Evolutionary conservation across 2,329 filamentous ascomycete species (phyloP), one percentile per base, ranked within the genome.

Genomic region (Penicillium sp.): DNA sequence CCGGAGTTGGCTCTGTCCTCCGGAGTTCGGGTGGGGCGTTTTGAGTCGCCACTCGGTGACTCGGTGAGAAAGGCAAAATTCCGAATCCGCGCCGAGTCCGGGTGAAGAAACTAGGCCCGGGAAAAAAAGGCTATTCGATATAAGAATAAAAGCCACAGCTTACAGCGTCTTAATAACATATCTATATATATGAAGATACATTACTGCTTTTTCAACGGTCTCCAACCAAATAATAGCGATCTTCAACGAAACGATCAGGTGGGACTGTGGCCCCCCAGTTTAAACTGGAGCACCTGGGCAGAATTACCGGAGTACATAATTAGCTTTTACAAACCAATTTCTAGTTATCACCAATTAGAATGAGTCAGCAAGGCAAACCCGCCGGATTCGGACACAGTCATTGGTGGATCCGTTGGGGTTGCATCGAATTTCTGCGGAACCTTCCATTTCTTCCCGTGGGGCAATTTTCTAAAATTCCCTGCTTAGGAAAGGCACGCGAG

Each of bases 351-450:
- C 52, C 47, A 55, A 51, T 51, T 15, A 1, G 18, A 55, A 51
- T 55, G 52, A 55, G 47, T 55, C 52, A 55, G 52, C 52, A 38
- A 32, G 25, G 7, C 27, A 4, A 27, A 4, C 7, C 4, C 16
- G 18, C 18, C 18, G 18, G 18, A 21, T 21, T 21, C 18, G 18
- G 23, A 6, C 4, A 25, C 7, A 27, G 21, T 27, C 32, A 55
- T 55, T 55, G 52, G 52, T 37, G 46, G 25, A 31, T 37, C 15
- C 13, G 4, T 39, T 21, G 18, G 16, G 15, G 40, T 51, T 45
- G 47, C 41, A 46, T 55, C 47, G 47, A 51, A 34, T 40, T 46
- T 55, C 34, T 32, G 48, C 51, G 52, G 52, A 46, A 46, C 21
- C 23, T 45, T 45, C 47, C 18, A 51, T 51, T 31, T 21, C n/a